Percentiles rank a stretch among this genome's conserved stretches.
Evolutionary conservation across 306 rosid genomes (phyloP).

Genomic region (Fragaria nilgerrensis): DNA sequence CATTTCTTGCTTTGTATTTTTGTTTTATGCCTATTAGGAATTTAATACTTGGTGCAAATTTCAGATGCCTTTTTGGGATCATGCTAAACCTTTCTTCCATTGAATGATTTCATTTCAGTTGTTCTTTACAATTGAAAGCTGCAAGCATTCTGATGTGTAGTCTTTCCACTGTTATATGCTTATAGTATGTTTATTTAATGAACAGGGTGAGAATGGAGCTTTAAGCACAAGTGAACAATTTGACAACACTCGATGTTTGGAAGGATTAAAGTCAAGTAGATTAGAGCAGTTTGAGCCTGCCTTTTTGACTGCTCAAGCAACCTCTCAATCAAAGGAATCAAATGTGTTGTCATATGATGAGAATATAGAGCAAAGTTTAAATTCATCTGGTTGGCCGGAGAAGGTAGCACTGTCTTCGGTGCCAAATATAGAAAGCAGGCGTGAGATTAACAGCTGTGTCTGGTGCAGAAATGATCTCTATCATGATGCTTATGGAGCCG

Average conservation of each 20-base stretch:
- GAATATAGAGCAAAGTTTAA: conserved; percentile 21
- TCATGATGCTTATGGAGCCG: conserved; percentile 22
- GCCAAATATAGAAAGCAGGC: conserved; percentile 19
- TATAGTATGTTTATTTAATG: conserved; percentile 8
- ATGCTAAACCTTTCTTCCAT: background rate
- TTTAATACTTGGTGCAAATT: background rate
- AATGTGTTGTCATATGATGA: conserved; percentile 21
- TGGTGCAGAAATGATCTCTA: conserved; percentile 36
- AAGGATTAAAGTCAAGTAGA: conserved; percentile 19
- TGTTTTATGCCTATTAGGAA: background rate
- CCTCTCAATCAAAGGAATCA: conserved; percentile 20
- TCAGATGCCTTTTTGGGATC: background rate
- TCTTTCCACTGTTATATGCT: background rate
- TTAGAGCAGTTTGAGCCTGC: conserved; percentile 12
- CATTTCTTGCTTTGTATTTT: background rate
- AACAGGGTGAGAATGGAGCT: conserved; percentile 30
- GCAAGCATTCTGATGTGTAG: conserved; percentile 5
- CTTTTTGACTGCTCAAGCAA: conserved; percentile 25
- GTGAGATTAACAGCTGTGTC: conserved; percentile 23
- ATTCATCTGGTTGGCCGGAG: conserved; percentile 27
- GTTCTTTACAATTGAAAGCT: background rate
- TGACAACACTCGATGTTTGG: conserved; percentile 16
- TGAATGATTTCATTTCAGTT: background rate
- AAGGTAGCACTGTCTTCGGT: conserved; percentile 24
- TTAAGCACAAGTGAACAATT: conserved; percentile 16